phyloP scores from a whole-genome alignment of 179 eudicot species.

The Vitellaria paradoxa region DNA sequence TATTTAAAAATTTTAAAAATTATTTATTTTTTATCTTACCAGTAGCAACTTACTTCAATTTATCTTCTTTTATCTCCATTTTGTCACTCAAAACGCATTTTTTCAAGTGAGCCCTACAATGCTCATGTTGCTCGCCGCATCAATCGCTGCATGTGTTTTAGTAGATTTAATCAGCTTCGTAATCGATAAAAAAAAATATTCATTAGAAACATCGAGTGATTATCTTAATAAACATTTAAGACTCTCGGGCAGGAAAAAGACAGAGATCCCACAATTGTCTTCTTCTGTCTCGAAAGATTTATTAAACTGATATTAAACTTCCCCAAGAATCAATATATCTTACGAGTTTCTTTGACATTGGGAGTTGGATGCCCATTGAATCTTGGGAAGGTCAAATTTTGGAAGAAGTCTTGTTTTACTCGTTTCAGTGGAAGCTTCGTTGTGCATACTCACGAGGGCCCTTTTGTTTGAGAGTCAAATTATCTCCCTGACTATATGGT shows the following conservation, averaged over 20 bases:
- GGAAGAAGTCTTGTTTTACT: no score
- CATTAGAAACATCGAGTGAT: slow-evolving; percentile 26
- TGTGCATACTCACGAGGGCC: no score
- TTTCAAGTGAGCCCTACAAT: no score
- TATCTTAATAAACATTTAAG: slow-evolving; percentile 16
- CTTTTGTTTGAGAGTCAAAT: no score
- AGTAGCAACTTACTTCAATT: no score
- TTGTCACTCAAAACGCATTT: no score
- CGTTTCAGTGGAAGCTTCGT: no score
- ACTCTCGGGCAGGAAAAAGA: slow-evolving; percentile 15
- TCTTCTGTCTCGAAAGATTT: background rate
- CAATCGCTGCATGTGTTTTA: background rate
- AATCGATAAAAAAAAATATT: slow-evolving; percentile 14
- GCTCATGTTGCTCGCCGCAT: slow-evolving; percentile 11
- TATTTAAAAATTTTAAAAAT: no score
- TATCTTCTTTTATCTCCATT: no score
- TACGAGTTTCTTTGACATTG: background rate
- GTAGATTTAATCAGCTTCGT: background rate
- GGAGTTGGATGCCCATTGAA: background rate
- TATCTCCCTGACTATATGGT: no score
- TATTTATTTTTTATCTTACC: no score
- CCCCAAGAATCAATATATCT: background rate
- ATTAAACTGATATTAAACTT: background rate
- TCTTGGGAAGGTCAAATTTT: background rate
- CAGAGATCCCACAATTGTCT: slow-evolving; percentile 23